Evolutionary conservation across 2,329 filamentous ascomycete genomes (phyloP).

Genomic region (Colletotrichum simmondsii): DNA sequence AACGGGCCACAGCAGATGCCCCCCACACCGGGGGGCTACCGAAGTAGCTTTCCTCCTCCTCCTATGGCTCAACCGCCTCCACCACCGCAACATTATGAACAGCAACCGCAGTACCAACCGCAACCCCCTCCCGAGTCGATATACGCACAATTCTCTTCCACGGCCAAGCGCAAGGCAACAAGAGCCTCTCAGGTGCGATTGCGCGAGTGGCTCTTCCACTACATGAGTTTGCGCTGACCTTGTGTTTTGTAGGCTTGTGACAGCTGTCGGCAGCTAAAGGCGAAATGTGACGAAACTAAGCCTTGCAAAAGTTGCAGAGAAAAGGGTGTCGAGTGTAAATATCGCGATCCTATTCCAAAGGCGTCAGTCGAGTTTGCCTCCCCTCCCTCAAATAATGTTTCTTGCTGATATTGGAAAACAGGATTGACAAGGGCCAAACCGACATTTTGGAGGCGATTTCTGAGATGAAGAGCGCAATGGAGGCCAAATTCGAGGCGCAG

Average conservation of each 20-base stretch:
- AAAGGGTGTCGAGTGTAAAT: constrained; percentile 85
- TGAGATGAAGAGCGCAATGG: constrained; percentile 37
- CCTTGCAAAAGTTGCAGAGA: constrained; percentile 90
- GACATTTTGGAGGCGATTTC: constrained; percentile 69
- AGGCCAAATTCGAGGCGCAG: constrained; percentile 24
- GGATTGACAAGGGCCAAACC: constrained; percentile 68
- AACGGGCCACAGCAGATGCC: constrained; percentile 54
- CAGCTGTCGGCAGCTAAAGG: constrained; percentile 86
- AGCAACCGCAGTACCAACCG: constrained; percentile 41
- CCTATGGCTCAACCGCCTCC: constrained; percentile 48
- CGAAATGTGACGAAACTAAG: constrained; percentile 89
- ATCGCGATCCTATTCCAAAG: constrained; percentile 90
- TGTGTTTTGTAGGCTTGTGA: constrained; percentile 79
- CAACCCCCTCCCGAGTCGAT: constrained; percentile 48
- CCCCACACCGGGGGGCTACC: constrained; percentile 55
- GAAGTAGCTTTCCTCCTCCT: constrained; percentile 52
- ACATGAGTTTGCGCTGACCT: constrained; percentile 21
- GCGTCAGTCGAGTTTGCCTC: constrained; percentile 69
- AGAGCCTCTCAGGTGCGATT: constrained; percentile 69
- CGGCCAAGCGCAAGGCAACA: constrained; percentile 71
- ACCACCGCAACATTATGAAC: constrained; percentile 44
- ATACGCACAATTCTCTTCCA: constrained; percentile 56
- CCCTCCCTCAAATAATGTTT: constrained; percentile 44
- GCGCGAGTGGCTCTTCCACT: too few relatives aligned
- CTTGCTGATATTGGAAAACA: constrained; percentile 45